Percentiles rank a stretch among this genome's conserved stretches.
These are phyloP conservation scores for Amphibolis antarctica DNA, from an alignment of 106 monocot genomes.

Conservation along the genomic window DNA sequence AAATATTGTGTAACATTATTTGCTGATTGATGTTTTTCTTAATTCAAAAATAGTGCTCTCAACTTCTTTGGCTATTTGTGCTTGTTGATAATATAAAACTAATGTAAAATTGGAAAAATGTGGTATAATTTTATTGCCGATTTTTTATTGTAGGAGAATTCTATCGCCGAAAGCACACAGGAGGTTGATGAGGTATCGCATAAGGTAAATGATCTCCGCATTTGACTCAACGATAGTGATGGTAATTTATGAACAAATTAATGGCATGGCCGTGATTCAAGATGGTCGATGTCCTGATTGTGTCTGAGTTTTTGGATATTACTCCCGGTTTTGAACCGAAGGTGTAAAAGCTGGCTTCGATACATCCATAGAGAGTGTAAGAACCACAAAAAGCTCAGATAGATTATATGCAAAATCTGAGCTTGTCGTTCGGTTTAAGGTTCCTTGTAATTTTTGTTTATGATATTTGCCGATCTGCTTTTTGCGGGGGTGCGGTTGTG, in stretches of 20 bases:
- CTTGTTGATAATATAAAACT: too few species aligned
- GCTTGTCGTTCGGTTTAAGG: background rate
- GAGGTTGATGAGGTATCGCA: constrained; percentile 28
- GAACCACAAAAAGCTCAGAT: background rate
- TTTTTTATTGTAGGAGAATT: constrained; percentile 28
- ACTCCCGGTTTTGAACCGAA: too few species aligned
- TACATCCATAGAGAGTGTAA: background rate
- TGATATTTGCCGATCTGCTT: too few species aligned
- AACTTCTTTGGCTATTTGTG: background rate
- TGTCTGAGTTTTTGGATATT: background rate
- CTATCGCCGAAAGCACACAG: constrained; percentile 29
- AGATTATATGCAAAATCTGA: background rate
- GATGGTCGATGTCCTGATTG: background rate
- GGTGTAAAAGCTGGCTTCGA: background rate
- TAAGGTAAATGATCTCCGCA: constrained; percentile 21
- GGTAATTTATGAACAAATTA: background rate
- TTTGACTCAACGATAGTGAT: constrained; percentile 2
- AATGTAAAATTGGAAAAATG: background rate
- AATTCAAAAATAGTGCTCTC: too few species aligned
- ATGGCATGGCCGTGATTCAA: background rate
- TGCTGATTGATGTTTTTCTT: background rate
- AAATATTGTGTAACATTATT: background rate
- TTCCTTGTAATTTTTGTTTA: constrained; percentile 1
- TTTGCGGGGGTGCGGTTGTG: too few species aligned
- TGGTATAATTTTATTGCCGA: background rate